A percentile compares a stretch with the other conserved stretches of the same genome.
phyloP scores from a whole-genome alignment of 257 asterid genomes.

The Jacaranda mimosifolia region DNA sequence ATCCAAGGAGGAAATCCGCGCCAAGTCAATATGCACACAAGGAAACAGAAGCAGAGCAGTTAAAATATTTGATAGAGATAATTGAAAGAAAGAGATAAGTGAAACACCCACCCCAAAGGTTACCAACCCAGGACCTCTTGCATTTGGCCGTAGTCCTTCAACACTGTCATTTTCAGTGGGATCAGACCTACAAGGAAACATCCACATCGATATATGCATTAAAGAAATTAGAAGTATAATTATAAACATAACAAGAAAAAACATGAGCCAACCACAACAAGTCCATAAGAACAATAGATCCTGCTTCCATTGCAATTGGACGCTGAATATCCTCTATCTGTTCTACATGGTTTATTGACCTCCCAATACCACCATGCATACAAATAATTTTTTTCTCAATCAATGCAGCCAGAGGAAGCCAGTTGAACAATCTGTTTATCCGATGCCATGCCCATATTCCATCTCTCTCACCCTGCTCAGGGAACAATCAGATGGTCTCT shows the following conservation, averaged over 20 bases:
- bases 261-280: conserved; percentile 77
- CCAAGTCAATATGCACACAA: conserved; percentile 11
- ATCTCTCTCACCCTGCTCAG: conserved; percentile 97
- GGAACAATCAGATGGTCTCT: conserved; percentile 35
- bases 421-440: conserved; percentile 90
- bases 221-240: conserved; percentile 18
- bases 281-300: conserved; percentile 98
- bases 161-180: conserved; percentile 99
- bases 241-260: conserved; percentile 12
- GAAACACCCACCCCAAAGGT: conserved; percentile 91
- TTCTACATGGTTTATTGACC: conserved; percentile 95
- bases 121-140: conserved; percentile 99
- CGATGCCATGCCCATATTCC: conserved; percentile 99
- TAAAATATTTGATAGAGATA: background rate
- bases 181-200: conserved; percentile 82
- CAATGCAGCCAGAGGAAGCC: conserved; percentile 99
- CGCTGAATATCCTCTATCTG: conserved; percentile 97
- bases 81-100: conserved; percentile 18
- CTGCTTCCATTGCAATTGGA: conserved; percentile 99
- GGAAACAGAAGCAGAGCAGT: background rate
- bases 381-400: conserved; percentile 96
- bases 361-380: conserved; percentile 99
- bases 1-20: background rate
- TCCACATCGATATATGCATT: conserved; percentile 25
- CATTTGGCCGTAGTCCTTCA: conserved; percentile 98